Conservation (phyloP, 306 rosid species). For the Luffa acutangula region DNA sequence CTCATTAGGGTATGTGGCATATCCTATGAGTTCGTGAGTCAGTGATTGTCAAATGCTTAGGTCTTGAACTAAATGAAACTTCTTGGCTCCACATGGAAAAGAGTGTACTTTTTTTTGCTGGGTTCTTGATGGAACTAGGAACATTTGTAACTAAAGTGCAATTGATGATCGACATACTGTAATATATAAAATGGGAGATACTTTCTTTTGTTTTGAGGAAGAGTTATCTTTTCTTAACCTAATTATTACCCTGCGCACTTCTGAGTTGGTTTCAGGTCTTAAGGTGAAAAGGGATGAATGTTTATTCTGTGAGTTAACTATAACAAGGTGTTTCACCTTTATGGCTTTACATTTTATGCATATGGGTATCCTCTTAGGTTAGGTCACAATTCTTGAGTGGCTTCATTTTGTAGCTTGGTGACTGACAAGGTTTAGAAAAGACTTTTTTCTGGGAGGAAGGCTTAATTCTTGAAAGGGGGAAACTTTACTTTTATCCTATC, state of each 20-base stretch:
- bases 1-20: not conserved
- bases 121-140: not conserved
- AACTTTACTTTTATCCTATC: not conserved
- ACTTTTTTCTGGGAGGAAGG: not conserved
- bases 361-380: not conserved
- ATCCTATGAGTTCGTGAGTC: not conserved
- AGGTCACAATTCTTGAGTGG: not conserved
- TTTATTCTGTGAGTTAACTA: not conserved
- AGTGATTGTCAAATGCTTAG: not conserved
- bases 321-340: not conserved
- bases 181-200: not conserved
- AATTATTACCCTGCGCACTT: not conserved
- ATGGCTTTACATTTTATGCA: not conserved
- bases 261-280: not conserved
- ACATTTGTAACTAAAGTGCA: not conserved
- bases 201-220: not conserved
- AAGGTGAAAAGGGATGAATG: not conserved
- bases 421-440: not conserved
- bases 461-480: not conserved
- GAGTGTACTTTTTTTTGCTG: not conserved
- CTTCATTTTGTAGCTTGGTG: not conserved
- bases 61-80: not conserved
- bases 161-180: not conserved
- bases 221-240: not conserved
- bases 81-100: not conserved